Evolutionary conservation across 352 stramenopile genomes (phyloP), one percentile per base, ranked within the genome.

Genomic region (Phytopythium boreale): DNA sequence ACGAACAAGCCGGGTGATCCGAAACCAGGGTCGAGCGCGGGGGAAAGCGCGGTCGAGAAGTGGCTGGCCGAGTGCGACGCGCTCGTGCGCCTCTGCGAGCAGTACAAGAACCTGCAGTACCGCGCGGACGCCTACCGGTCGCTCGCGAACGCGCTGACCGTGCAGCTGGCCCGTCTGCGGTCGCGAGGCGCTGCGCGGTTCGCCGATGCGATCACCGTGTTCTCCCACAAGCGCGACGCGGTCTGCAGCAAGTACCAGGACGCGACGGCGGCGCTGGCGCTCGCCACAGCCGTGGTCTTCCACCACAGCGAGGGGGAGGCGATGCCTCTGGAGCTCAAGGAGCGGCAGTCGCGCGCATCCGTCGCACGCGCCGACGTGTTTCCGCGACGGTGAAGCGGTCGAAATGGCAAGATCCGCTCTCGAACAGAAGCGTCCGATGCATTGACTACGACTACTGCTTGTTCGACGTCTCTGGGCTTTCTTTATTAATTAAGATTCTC

Each of bases 141-240:
- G 20, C 63, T 88, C 11, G 81, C 79, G 12, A 88, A 88, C 50
- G 81, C 81, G 31, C 46, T 90, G 43, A 90, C 73, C 9, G 74
- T 66, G 2, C 81, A 90, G 52, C 24, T 88, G 14, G 43, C 46
- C 5, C 62, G 77, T 6, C 68, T 90, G 26, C 62, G 68, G 22
- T 63, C 69, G 44, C 75, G 79, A 31, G 71, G 70, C 8, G 52
- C 64, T 34, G 58, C 60, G 7, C 72, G 79, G 15, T 74, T 90
- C 49, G 63, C 67, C 2, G 72, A 87, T 46, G 80, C 78, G 9
- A 82, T 89, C 39, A 59, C 56, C 17, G 70, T 84, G 49, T 67
- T 90, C 20, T 75, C 61, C 9, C 61, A 73, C 17, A 87, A 87
- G 63, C 75, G 79, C 26, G 71, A 83, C 44, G 63, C 59, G 11